Evolutionary conservation across 2,329 filamentous ascomycete genomes (phyloP).

Genomic region (Zopfia rhizophila): DNA sequence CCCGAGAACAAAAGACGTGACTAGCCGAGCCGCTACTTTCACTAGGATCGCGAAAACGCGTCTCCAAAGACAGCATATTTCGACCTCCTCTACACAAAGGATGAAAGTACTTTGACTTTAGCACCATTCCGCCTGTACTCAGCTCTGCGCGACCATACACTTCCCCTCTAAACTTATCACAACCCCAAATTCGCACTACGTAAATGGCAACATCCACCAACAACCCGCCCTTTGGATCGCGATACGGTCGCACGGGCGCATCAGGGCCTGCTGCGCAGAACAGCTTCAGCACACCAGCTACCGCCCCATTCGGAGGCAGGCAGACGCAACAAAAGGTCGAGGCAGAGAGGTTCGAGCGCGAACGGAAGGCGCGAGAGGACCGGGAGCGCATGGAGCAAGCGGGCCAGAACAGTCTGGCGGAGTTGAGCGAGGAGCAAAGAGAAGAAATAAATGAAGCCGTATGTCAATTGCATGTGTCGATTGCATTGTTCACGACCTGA

Average conservation of each 20-base stretch:
- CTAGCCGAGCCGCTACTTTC: slow-evolving; percentile 16
- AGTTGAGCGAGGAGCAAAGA: slow-evolving; percentile 85
- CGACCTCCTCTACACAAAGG: slow-evolving; percentile 21
- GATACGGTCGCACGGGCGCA: slow-evolving; percentile 57
- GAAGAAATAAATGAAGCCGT: slow-evolving; percentile 96
- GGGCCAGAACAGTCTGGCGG: slow-evolving; percentile 61
- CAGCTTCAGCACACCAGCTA: slow-evolving; percentile 42
- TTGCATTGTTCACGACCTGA: slow-evolving; percentile 30
- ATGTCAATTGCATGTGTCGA: too few relatives aligned
- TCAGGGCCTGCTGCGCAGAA: slow-evolving; percentile 28
- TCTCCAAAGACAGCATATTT: slow-evolving; percentile 14
- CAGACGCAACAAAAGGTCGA: slow-evolving; percentile 53
- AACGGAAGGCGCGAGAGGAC: slow-evolving; percentile 53
- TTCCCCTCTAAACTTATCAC: slow-evolving; percentile 9
- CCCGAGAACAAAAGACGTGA: background rate
- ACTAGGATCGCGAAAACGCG: slow-evolving; percentile 21
- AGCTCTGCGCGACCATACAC: background rate
- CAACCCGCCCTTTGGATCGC: slow-evolving; percentile 65
- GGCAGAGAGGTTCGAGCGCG: slow-evolving; percentile 52
- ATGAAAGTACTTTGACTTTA: background rate
- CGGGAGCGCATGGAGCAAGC: slow-evolving; percentile 57
- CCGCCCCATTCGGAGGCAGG: slow-evolving; percentile 53
- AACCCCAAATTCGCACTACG: slow-evolving; percentile 16
- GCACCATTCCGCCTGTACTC: background rate
- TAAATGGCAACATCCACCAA: slow-evolving; percentile 63